phyloP scores from a whole-genome alignment of 2,329 filamentous ascomycete genomes.

The Trichoderma sp. region DNA sequence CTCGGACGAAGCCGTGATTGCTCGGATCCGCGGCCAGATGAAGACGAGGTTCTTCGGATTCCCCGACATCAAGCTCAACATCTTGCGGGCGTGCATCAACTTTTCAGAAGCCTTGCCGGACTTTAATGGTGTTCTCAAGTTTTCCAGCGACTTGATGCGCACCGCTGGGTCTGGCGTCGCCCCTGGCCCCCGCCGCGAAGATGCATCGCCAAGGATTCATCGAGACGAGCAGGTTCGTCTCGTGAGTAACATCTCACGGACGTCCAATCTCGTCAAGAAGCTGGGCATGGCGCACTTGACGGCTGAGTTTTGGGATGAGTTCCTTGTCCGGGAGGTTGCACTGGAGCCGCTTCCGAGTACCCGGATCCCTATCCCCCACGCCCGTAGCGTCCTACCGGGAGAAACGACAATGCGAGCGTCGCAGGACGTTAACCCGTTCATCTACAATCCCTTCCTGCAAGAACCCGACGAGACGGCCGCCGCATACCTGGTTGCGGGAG shows the following conservation, averaged over 20 bases:
- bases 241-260: conserved; percentile 83
- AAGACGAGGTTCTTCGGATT: conserved; percentile 72
- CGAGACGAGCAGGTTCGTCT: conserved; percentile 84
- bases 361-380: conserved; percentile 67
- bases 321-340: conserved; percentile 77
- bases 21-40: conserved; percentile 62
- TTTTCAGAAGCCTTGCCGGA: conserved; percentile 93
- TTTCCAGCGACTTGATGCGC: conserved; percentile 80
- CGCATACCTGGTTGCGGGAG: conserved; percentile 76
- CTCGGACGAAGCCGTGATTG: conserved; percentile 55
- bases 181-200: conserved; percentile 67
- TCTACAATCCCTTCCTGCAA: conserved; percentile 92
- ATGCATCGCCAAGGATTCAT: conserved; percentile 69
- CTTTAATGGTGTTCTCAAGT: conserved; percentile 84
- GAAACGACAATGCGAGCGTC: conserved; percentile 54
- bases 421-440: conserved; percentile 77
- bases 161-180: conserved; percentile 80
- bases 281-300: conserved; percentile 70
- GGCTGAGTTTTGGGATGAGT: conserved; percentile 97
- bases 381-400: conserved; percentile 56
- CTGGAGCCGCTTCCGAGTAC: conserved; percentile 64
- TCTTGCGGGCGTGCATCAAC: conserved; percentile 86
- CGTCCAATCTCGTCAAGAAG: conserved; percentile 73
- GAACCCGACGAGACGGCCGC: conserved; percentile 59
- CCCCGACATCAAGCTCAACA: conserved; percentile 77